phyloP scores from a whole-genome alignment of 768 basidiomycete genomes.

The Dentipellis fragilis region DNA sequence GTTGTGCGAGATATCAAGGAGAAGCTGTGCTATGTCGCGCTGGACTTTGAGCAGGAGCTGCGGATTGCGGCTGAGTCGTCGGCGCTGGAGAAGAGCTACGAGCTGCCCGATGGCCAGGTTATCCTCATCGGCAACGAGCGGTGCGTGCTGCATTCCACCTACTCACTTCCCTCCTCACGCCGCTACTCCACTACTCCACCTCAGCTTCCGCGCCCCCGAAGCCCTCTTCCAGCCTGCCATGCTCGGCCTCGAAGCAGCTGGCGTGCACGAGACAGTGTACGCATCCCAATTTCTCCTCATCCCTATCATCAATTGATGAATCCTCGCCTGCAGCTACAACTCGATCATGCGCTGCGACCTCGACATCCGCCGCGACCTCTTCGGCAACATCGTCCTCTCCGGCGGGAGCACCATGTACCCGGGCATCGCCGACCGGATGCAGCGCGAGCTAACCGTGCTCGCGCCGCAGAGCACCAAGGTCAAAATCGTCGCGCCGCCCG shows the following conservation, averaged over 20 bases:
- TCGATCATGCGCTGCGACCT: conserved; percentile 63
- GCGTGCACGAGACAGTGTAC: conserved; percentile 81
- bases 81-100: conserved; percentile 62
- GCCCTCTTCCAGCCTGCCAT: conserved; percentile 90
- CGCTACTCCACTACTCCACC: background rate
- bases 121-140: conserved; percentile 84
- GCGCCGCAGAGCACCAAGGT: conserved; percentile 89
- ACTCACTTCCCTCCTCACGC: background rate
- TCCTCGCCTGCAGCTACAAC: conserved; percentile 33
- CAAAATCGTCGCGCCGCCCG: conserved; percentile 84
- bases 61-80: conserved; percentile 58
- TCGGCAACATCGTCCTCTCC: conserved; percentile 79
- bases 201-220: conserved; percentile 78
- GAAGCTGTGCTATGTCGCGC: conserved; percentile 71
- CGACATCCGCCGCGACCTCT: conserved; percentile 74
- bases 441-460: conserved; percentile 82
- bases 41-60: conserved; percentile 67
- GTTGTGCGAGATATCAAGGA: conserved; percentile 69
- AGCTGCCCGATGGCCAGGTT: conserved; percentile 59
- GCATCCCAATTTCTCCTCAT: conserved; percentile 7
- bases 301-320: background rate
- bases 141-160: conserved; percentile 20
- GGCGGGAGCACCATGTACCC: conserved; percentile 70
- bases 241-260: conserved; percentile 65
- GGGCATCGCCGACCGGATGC: conserved; percentile 93